Evolutionary conservation across 441 rosid species (phyloP).

Genomic region (Gossypium gossypioides): DNA sequence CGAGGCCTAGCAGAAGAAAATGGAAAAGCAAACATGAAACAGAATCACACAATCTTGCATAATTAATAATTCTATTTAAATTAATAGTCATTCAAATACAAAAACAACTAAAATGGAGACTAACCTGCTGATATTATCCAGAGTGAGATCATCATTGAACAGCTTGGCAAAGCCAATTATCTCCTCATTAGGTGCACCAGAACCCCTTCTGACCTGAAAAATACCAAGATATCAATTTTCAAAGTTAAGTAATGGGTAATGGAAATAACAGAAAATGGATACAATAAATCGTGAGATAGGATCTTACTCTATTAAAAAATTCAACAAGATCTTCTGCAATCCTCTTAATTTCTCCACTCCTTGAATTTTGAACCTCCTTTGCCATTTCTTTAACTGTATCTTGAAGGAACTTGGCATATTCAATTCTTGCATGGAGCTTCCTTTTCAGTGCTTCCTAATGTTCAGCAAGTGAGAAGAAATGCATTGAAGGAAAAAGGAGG

Average conservation of each 20-base stretch:
- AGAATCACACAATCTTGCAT: neutral
- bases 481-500: neutral
- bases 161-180: conserved; percentile 64
- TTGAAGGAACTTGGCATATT: conserved; percentile 66
- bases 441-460: conserved; percentile 82
- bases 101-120: neutral
- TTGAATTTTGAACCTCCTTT: conserved; percentile 74
- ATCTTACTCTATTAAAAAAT: conserved; percentile 61
- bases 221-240: neutral
- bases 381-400: conserved; percentile 93
- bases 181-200: conserved; percentile 58
- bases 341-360: conserved; percentile 52
- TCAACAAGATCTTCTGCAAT: conserved; percentile 70
- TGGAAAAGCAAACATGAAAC: neutral
- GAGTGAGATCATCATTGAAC: conserved; percentile 59
- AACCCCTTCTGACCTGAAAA: conserved; percentile 58
- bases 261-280: neutral
- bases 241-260: conserved; percentile 11
- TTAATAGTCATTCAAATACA: neutral
- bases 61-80: neutral
- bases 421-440: conserved; percentile 70
- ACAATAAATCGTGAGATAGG: neutral
- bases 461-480: conserved; percentile 8
- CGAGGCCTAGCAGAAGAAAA: conserved; percentile 39
- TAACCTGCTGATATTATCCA: conserved; percentile 67